phyloP scores from a whole-genome alignment of 1,284 basidiomycete species.

The Bjerkandera adusta region DNA sequence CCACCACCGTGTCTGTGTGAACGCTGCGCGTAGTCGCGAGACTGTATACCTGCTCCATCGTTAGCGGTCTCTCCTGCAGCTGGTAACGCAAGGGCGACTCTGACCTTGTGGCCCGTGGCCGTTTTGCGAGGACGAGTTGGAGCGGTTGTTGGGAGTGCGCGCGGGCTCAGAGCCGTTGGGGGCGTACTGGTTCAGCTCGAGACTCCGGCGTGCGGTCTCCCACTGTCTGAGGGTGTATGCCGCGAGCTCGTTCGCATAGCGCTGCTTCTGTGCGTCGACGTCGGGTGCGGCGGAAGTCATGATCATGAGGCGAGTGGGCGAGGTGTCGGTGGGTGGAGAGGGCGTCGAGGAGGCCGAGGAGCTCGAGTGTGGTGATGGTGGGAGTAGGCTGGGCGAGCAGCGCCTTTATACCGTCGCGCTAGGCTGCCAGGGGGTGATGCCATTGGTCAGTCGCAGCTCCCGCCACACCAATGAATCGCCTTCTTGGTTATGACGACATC shows the following conservation, averaged over 20 bases:
- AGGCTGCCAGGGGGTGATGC: not conserved
- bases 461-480: not conserved
- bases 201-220: conserved; percentile 34
- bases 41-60: conserved; percentile 25
- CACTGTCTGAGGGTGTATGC: conserved; percentile 58
- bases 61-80: conserved; percentile 9
- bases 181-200: conserved; percentile 21
- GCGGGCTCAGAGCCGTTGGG: conserved; percentile 7
- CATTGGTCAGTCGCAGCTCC: conserved; percentile 1
- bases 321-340: conserved; percentile 1
- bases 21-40: conserved; percentile 26
- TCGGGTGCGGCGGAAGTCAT: conserved; percentile 19
- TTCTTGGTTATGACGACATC: conserved; percentile 13
- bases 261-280: conserved; percentile 46
- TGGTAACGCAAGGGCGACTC: conserved; percentile 1
- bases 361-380: not conserved
- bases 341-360: not conserved
- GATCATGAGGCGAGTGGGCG: conserved; percentile 21
- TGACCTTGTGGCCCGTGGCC: conserved; percentile 22
- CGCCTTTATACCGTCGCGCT: conserved; percentile 3
- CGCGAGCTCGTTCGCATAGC: conserved; percentile 57
- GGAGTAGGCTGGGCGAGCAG: not conserved
- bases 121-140: conserved; percentile 10
- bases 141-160: conserved; percentile 7
- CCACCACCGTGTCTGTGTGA: conserved; percentile 18